These are phyloP conservation scores for Telopea speciosissima DNA, from an alignment of 177 flowering plant genomes.

Conservation along the genomic window DNA sequence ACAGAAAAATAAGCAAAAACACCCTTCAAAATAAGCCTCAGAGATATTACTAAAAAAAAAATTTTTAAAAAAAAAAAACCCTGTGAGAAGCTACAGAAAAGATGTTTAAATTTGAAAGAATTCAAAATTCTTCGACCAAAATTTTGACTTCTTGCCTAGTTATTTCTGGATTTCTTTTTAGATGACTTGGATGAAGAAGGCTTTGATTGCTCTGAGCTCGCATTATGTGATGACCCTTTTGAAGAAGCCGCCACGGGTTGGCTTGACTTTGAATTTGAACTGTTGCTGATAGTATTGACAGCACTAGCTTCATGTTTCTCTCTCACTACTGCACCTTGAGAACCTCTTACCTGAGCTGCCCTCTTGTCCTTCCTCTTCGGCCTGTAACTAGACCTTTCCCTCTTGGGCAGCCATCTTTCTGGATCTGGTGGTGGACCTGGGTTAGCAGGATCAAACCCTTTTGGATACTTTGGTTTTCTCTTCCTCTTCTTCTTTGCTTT, in stretches of 20 bases:
- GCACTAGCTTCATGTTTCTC: conserved; percentile 56
- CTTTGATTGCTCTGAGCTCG: conserved; percentile 39
- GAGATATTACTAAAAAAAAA: no score
- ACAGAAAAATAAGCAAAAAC: no score
- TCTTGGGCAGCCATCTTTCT: conserved; percentile 91
- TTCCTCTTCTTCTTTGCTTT: conserved; percentile 90
- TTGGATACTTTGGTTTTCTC: conserved; percentile 94
- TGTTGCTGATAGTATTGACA: conserved; percentile 20
- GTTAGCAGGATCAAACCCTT: conserved; percentile 89
- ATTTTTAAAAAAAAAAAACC: no score
- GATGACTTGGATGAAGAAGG: conserved; percentile 59
- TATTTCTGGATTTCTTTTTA: conserved; percentile 76
- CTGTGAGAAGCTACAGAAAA: not conserved
- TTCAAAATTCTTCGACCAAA: conserved; percentile 2
- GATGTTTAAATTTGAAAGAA: not conserved
- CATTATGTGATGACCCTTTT: not conserved
- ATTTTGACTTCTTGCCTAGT: conserved; percentile 1
- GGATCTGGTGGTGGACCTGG: conserved; percentile 99
- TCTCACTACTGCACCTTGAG: conserved; percentile 86
- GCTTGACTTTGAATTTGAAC: conserved; percentile 37
- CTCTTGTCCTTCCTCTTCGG: conserved; percentile 96
- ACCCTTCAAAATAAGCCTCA: not conserved
- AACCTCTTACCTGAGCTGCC: conserved; percentile 87
- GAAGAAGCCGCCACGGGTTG: conserved; percentile 40
- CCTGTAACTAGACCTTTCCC: conserved; percentile 88